Base-by-base conservation (phyloP, 2,329 filamentous ascomycete species). In the Hypomyces perniciosus region DNA sequence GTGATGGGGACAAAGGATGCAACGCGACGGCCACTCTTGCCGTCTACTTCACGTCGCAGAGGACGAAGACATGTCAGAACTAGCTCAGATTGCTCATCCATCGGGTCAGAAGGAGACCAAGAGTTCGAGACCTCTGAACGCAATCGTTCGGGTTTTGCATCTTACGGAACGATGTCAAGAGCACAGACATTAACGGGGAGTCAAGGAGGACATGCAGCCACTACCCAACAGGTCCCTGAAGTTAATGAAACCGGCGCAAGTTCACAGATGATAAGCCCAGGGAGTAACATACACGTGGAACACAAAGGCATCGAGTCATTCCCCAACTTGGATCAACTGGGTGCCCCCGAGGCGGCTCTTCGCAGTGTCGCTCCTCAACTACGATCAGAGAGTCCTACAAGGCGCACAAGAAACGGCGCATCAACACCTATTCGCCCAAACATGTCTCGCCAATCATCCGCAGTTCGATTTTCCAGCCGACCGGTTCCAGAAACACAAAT, bases 401-500 rank as follows among this genome's bases (percentile, higher is more conserved):
- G 58, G 42, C 57, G 56, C 2, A 13, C 52, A 3, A 40, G 55
- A 51, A 54, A 62, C 29, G 61, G 58, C 8, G 51, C 54, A 1
- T 38, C 55, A 27, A 64, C 65, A 38, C 56, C 62, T 42, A 61
- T 56, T 46, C 72, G 75, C 30, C 80, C 79, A 6, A 66, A 68
- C 10, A 66, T 79, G 7, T 78, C 78, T 2, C 70, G 77, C 5
- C 75, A 81, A 48, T 72, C 77, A 26, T 82, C 72, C 1, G 61
- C 77, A 2, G 70, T 79, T 41, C 80, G 81, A 35, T 92, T 92
- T 64, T 85, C 84, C 0, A 90, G 85, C 46, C 82, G 81, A 5
- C 82, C 87, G 0, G 81, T 88, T 1, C 88, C 88, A 0, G 81
- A 86, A 56, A 84, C 87, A 2, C 79, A 76, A 54, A 77, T 90